These are phyloP conservation scores for Botrytis byssoidea DNA, from an alignment of 2,329 filamentous ascomycete species.

Conservation along the genomic window DNA sequence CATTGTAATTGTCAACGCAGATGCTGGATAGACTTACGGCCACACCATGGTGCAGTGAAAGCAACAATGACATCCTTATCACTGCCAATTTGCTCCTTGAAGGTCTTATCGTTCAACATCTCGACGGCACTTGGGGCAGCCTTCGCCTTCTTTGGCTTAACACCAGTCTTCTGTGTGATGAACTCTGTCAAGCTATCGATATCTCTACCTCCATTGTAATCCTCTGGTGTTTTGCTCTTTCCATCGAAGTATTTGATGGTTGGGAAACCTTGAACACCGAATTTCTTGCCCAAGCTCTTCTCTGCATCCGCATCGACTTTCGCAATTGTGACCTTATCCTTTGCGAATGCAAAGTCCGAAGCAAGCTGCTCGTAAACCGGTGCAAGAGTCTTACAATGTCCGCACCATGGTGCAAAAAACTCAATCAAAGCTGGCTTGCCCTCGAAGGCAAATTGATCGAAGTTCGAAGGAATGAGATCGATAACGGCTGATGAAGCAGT, in stretches of 20 bases:
- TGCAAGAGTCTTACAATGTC: slow-evolving; percentile 97
- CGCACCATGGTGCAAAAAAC: slow-evolving; percentile 99
- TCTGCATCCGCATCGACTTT: slow-evolving; percentile 96
- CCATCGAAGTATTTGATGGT: slow-evolving; percentile 98
- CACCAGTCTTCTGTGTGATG: slow-evolving; percentile 80
- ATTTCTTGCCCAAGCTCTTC: slow-evolving; percentile 78
- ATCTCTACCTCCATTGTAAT: slow-evolving; percentile 86
- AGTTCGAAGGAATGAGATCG: slow-evolving; percentile 87
- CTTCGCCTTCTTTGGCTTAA: slow-evolving; percentile 73
- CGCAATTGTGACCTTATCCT: slow-evolving; percentile 76
- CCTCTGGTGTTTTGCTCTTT: slow-evolving; percentile 78
- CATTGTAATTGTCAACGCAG: background rate
- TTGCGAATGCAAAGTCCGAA: slow-evolving; percentile 66
- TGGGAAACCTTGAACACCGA: slow-evolving; percentile 90
- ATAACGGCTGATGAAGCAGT: slow-evolving; percentile 74
- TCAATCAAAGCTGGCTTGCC: slow-evolving; percentile 95
- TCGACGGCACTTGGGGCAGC: slow-evolving; percentile 72
- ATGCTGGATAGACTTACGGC: slow-evolving; percentile 60
- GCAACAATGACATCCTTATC: slow-evolving; percentile 92
- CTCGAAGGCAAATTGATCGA: slow-evolving; percentile 84
- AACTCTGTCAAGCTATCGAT: slow-evolving; percentile 80
- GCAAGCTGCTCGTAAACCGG: slow-evolving; percentile 93
- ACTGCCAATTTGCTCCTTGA: slow-evolving; percentile 73
- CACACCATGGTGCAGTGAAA: slow-evolving; percentile 98
- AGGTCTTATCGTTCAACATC: slow-evolving; percentile 76